Evolutionary conservation across 306 rosid genomes (phyloP).

Genomic region (Vachellia collinsii): DNA sequence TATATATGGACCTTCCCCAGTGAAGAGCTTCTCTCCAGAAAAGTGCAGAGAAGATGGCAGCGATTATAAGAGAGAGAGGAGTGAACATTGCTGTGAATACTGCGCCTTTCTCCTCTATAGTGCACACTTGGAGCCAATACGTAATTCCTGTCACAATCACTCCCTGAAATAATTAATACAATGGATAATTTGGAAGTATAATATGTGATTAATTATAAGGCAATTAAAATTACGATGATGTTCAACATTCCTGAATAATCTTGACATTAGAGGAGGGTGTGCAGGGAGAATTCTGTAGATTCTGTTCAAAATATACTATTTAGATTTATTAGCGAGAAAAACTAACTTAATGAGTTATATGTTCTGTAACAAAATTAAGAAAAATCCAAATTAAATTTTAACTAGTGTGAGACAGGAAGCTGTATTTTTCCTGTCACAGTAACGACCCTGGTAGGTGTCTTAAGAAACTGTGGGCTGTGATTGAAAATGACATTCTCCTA

Average conservation of each 20-base stretch:
- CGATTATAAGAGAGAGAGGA: constrained; percentile 74
- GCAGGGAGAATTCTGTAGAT: not conserved
- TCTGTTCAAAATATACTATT: not conserved
- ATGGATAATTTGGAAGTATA: not conserved
- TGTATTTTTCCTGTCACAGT: not conserved
- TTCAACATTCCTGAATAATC: not conserved
- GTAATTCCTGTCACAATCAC: constrained; percentile 75
- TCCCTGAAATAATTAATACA: constrained; percentile 56
- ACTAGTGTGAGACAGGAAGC: constrained; percentile 1
- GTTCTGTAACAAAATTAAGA: not conserved
- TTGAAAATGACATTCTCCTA: constrained; percentile 28
- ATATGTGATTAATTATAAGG: not conserved
- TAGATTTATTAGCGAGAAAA: not conserved
- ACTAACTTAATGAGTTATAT: not conserved
- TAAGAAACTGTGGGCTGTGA: not conserved
- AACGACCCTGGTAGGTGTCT: not conserved
- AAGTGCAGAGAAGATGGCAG: constrained; percentile 73
- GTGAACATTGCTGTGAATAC: constrained; percentile 89
- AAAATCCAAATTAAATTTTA: not conserved
- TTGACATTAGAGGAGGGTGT: not conserved
- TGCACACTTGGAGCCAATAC: constrained; percentile 91
- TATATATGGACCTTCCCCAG: constrained; percentile 70
- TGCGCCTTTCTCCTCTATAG: constrained; percentile 80
- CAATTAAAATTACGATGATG: not conserved
- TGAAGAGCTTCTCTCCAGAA: constrained; percentile 76